These are phyloP conservation scores for Grosmannia penicillata DNA, from an alignment of 2,329 filamentous ascomycete genomes.

Conservation along the genomic window DNA sequence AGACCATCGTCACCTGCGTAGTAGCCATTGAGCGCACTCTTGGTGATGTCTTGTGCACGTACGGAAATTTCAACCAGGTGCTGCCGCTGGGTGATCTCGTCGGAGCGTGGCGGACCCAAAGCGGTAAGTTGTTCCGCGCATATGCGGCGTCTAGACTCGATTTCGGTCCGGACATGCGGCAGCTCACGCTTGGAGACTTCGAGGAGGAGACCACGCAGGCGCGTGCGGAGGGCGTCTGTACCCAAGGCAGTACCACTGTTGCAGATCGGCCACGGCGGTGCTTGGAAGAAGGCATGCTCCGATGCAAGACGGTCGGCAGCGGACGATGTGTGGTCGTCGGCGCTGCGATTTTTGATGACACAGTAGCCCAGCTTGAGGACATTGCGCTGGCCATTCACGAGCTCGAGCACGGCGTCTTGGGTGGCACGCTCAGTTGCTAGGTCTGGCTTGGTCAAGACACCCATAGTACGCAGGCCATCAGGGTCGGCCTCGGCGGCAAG, in stretches of 20 bases:
- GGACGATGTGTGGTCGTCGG: constrained; percentile 22
- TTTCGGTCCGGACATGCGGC: constrained; percentile 19
- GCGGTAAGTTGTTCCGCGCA: constrained; percentile 10
- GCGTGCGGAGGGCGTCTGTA: constrained; percentile 18
- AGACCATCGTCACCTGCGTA: constrained; percentile 17
- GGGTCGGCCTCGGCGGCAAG: constrained; percentile 24
- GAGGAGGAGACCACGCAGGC: constrained; percentile 22
- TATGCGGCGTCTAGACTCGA: constrained; percentile 8
- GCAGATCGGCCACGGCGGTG: constrained; percentile 20
- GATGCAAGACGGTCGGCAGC: constrained; percentile 16
- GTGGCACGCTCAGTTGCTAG: constrained; percentile 27
- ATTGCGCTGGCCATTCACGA: constrained; percentile 24
- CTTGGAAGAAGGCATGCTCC: constrained; percentile 23
- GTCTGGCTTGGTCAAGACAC: constrained; percentile 45
- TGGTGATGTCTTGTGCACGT: constrained; percentile 15
- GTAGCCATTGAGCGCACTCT: constrained; percentile 19
- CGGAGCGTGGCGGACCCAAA: constrained; percentile 18
- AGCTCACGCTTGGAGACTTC: constrained; percentile 25
- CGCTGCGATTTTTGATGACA: constrained; percentile 31
- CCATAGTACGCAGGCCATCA: constrained; percentile 25
- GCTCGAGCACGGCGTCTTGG: constrained; percentile 23
- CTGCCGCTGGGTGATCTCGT: constrained; percentile 17
- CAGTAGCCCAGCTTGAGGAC: constrained; percentile 31
- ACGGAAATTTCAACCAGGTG: constrained; percentile 20
- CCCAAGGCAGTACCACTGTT: too few relatives aligned